phyloP scores from a whole-genome alignment of 139 green algal genomes.

The Micromonas commoda region DNA sequence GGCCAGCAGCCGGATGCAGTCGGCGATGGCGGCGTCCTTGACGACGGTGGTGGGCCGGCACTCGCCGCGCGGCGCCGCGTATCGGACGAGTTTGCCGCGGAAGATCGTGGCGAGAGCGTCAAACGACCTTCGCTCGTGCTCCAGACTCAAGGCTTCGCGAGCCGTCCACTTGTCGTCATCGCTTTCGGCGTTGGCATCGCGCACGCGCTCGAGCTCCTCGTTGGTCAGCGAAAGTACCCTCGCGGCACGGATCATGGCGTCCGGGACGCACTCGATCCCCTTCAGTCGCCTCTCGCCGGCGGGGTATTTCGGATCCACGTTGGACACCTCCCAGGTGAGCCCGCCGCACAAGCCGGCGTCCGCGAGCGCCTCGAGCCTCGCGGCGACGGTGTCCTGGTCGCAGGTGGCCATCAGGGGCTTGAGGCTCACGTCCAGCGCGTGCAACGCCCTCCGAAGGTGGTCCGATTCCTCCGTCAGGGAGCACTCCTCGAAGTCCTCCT shows the following conservation, averaged over 20 bases:
- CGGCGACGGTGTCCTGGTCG: background rate
- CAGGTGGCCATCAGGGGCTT: background rate
- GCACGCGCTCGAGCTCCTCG: background rate
- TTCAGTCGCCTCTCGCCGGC: background rate
- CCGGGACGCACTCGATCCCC: background rate
- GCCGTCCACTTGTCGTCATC: background rate
- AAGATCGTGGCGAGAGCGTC: background rate
- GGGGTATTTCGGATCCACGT: background rate
- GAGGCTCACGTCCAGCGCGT: background rate
- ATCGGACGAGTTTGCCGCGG: background rate
- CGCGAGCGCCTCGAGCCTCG: background rate
- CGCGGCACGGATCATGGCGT: constrained; percentile 1
- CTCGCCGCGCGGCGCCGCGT: too few relatives aligned
- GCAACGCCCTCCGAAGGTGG: background rate
- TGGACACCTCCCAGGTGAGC: constrained; percentile 1
- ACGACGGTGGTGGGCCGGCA: too few relatives aligned
- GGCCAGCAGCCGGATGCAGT: too few relatives aligned
- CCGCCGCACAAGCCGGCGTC: background rate
- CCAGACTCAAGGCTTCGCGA: background rate
- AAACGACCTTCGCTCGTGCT: background rate
- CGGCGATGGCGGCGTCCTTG: too few relatives aligned
- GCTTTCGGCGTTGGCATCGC: background rate
- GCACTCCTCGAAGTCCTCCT: too few relatives aligned
- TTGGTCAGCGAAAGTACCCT: background rate
- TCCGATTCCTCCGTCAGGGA: too few relatives aligned